These are phyloP conservation scores for Geotrichum citri-aurantii DNA, from an alignment of 1,139 yeast genomes.

Conservation along the genomic window DNA sequence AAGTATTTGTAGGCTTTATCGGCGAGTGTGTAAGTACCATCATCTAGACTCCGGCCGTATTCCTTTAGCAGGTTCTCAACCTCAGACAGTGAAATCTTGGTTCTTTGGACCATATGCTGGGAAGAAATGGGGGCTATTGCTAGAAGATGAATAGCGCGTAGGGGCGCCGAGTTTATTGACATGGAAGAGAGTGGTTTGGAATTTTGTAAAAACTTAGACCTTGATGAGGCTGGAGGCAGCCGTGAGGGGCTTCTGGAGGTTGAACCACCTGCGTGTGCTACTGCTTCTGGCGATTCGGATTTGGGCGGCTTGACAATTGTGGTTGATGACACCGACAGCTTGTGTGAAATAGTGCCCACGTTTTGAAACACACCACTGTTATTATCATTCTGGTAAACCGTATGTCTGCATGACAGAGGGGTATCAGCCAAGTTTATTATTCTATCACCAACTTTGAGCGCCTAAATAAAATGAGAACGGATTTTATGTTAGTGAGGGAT, in stretches of 20 bases:
- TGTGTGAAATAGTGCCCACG: conserved; percentile 26
- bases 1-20: conserved; percentile 33
- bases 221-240: conserved; percentile 4
- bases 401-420: conserved; percentile 4
- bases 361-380: conserved; percentile 15
- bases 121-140: conserved; percentile 32
- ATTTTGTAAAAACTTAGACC: conserved; percentile 16
- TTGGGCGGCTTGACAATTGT: not conserved
- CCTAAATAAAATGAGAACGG: conserved; percentile 10
- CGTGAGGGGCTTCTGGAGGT: not conserved
- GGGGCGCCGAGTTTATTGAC: conserved; percentile 29
- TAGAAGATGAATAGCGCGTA: conserved; percentile 35
- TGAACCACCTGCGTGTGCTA: not conserved
- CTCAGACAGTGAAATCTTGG: conserved; percentile 30
- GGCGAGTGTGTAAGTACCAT: conserved; percentile 22
- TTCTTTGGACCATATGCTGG: conserved; percentile 29
- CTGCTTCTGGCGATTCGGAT: not conserved
- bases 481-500: not conserved
- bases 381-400: conserved; percentile 7
- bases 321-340: conserved; percentile 19
- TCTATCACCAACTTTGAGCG: conserved; percentile 16
- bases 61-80: conserved; percentile 30
- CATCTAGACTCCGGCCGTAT: conserved; percentile 24
- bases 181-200: conserved; percentile 26
- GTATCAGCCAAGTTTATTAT: conserved; percentile 3